A percentile compares a stretch with the other conserved stretches of the same genome.
phyloP scores from a whole-genome alignment of 2,329 filamentous ascomycete species.

The Fusarium longipes region DNA sequence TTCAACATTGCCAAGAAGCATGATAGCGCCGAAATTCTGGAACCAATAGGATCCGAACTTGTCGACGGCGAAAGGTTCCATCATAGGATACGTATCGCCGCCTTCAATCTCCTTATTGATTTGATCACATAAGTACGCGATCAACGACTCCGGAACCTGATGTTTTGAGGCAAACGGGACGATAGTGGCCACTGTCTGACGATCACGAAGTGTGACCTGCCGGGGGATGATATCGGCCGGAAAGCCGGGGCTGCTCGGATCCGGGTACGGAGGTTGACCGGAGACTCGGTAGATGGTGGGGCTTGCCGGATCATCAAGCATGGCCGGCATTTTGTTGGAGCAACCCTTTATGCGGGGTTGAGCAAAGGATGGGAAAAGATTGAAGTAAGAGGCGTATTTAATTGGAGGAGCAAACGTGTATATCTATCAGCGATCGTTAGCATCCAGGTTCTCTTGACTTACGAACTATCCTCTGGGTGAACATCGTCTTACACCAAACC shows the following conservation, averaged over 20 bases:
- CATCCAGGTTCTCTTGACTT: slow-evolving; percentile 4
- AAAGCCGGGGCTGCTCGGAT: slow-evolving; percentile 69
- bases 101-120: slow-evolving; percentile 92
- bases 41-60: slow-evolving; percentile 90
- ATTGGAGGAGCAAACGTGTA: slow-evolving; percentile 14
- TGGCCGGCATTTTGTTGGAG: slow-evolving; percentile 73
- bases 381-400: not conserved
- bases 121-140: slow-evolving; percentile 83
- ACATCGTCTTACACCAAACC: slow-evolving; percentile 32
- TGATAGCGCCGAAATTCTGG: slow-evolving; percentile 87
- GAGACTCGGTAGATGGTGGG: slow-evolving; percentile 77
- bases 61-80: slow-evolving; percentile 77
- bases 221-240: slow-evolving; percentile 76
- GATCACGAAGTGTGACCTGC: slow-evolving; percentile 84
- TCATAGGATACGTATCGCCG: slow-evolving; percentile 92
- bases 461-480: slow-evolving; percentile 8
- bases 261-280: slow-evolving; percentile 73
- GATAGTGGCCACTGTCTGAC: slow-evolving; percentile 84
- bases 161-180: slow-evolving; percentile 82
- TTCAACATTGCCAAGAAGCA: slow-evolving; percentile 82
- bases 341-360: slow-evolving; percentile 18
- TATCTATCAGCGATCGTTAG: slow-evolving; percentile 21
- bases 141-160: slow-evolving; percentile 79
- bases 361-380: not conserved
- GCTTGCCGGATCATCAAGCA: slow-evolving; percentile 79